Base-by-base conservation (phyloP, 2,329 filamentous ascomycete species). In the Phyllosticta ampelicida region DNA sequence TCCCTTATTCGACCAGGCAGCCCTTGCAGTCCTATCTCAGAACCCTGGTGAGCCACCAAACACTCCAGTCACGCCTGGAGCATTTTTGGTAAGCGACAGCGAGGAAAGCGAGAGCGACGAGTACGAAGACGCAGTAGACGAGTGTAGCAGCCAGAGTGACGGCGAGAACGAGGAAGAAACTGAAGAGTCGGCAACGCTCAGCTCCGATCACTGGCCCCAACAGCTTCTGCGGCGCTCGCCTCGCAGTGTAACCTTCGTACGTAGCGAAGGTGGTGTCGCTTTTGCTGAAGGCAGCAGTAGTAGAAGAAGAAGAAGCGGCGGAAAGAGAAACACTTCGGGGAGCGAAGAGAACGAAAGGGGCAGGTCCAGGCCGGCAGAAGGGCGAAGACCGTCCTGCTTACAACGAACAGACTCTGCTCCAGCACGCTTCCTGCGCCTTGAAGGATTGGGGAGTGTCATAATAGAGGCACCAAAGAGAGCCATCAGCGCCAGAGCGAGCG, bases 391-490 rank as follows among this genome's bases (percentile, higher is more conserved):
- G n/a, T 44, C 36, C n/a, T 44, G n/a, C 13, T 16, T 44, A 16
- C n/a, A 44, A 6, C 36, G 36, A 16, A 44, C 36, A 44, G 36
- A 44, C n/a, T 44, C 36, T n/a, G 36, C 36, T 4, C 36, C 36
- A 3, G 36, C 36, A 44, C 36, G 36, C 13, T 44, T 54, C 26
- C 44, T 58, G 28, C 51, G 52, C 21, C n/a, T 36, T 20, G 56
- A 54, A 19, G 56, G 56, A 4, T 30, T 58, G 4, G 56, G 52
- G 1, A 52, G 48, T n/a, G 56, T 58, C 18, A 48, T 58, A 8
- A 54, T 58, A 16, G 56, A 58, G 54, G 55, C 50, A 8, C 56
- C 56, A n/a, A 44, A 20, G 19, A 19, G 51, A 19, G 52, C 56
- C 0, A 51, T 58, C 26, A 58, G 51, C 19, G 56, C 56, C 3